Evolutionary conservation across 208 protist species (phyloP).

Genomic region (Vickermania ingenoplastis): DNA sequence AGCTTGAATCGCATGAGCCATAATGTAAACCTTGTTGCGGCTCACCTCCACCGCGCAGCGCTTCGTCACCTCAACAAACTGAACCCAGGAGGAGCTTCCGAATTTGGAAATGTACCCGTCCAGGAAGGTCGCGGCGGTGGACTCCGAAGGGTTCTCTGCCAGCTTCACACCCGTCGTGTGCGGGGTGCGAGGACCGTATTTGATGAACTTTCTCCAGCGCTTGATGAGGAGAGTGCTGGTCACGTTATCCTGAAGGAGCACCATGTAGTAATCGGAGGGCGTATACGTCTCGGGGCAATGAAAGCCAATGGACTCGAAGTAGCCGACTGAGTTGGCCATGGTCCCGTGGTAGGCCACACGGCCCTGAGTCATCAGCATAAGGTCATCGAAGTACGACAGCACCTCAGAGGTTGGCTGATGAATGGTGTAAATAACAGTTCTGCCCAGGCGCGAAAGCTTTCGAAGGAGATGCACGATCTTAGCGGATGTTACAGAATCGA

Average conservation of each 20-base stretch:
- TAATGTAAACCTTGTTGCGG: conserved; percentile 34
- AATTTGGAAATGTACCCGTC: conserved; percentile 36
- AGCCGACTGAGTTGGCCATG: conserved; percentile 42
- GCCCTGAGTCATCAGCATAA: conserved; percentile 84
- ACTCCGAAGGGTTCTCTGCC: conserved; percentile 19
- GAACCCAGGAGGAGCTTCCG: conserved; percentile 29
- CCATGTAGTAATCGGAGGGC: conserved; percentile 86
- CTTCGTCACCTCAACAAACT: conserved; percentile 43
- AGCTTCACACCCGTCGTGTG: conserved; percentile 44
- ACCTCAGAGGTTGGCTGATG: conserved; percentile 91
- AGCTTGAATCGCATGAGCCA: conserved; percentile 30
- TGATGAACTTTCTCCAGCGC: conserved; percentile 54
- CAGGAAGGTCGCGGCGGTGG: conserved; percentile 29
- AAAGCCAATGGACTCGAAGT: conserved; percentile 79
- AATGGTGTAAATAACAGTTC: conserved; percentile 90
- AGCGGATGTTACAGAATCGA: conserved; percentile 84
- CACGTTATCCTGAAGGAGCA: conserved; percentile 53
- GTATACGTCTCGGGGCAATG: conserved; percentile 58
- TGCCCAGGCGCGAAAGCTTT: conserved; percentile 53
- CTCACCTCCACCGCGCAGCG: conserved; percentile 28
- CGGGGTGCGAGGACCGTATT: conserved; percentile 28
- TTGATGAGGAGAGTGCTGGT: conserved; percentile 44
- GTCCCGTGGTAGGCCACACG: conserved; percentile 76
- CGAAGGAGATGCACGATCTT: conserved; percentile 72
- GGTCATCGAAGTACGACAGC: conserved; percentile 85